A percentile compares a stretch with the other conserved stretches of the same genome.
Evolutionary conservation across 768 basidiomycete species (phyloP).

Genomic region (Phanerochaete sordida): DNA sequence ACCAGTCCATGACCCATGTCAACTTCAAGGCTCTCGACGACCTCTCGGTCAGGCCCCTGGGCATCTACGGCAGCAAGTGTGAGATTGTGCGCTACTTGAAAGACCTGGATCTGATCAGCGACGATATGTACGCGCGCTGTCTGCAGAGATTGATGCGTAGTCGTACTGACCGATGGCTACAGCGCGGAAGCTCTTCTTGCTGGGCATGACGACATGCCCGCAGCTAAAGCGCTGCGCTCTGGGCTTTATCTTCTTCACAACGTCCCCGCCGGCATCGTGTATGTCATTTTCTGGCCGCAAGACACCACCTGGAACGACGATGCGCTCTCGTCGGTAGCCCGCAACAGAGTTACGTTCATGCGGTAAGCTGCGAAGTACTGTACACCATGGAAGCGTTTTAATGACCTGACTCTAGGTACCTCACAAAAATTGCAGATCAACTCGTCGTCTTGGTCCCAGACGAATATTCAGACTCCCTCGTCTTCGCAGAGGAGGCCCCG

Average conservation of each 20-base stretch:
- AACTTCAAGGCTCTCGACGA: constrained; percentile 52
- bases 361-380: constrained; percentile 31
- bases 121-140: constrained; percentile 33
- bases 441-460: constrained; percentile 46
- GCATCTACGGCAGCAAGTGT: constrained; percentile 53
- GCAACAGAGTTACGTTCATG: constrained; percentile 62
- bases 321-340: constrained; percentile 38
- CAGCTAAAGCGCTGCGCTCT: constrained; percentile 36
- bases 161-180: background rate
- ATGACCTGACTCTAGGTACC: constrained; percentile 39
- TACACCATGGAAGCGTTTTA: background rate
- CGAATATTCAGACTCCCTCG: constrained; percentile 40
- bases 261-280: constrained; percentile 27
- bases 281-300: constrained; percentile 62
- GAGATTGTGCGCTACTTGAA: constrained; percentile 46
- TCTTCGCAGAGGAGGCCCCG: constrained; percentile 37
- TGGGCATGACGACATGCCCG: constrained; percentile 16
- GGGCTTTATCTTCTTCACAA: constrained; percentile 44
- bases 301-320: constrained; percentile 55
- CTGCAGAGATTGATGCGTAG: background rate
- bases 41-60: constrained; percentile 43
- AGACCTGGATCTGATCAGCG: constrained; percentile 33
- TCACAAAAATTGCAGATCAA: constrained; percentile 59
- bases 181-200: constrained; percentile 21
- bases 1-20: constrained; percentile 50